phyloP scores from a whole-genome alignment of 2,329 filamentous ascomycete species.

The Fusarium oligoseptatum region DNA sequence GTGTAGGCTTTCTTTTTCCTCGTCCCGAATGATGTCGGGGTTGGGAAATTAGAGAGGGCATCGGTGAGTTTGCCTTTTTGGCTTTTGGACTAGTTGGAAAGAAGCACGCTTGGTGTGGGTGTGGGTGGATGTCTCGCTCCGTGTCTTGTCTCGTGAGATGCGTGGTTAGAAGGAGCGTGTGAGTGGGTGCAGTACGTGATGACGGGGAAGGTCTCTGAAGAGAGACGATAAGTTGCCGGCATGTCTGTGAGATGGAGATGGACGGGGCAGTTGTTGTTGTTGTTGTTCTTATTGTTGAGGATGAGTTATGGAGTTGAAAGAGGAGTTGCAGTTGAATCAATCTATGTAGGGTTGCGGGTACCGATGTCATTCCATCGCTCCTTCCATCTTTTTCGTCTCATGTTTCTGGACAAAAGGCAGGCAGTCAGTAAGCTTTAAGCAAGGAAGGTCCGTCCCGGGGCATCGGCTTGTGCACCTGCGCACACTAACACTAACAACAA shows the following conservation, averaged over 20 bases:
- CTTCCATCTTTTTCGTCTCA: constrained; percentile 14
- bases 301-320: not conserved
- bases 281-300: constrained; percentile 19
- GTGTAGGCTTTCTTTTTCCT: constrained; percentile 40
- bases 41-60: constrained; percentile 22
- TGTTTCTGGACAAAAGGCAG: not conserved
- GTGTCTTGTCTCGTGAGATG: constrained; percentile 42
- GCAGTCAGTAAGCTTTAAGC: constrained; percentile 7
- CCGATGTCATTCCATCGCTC: constrained; percentile 12
- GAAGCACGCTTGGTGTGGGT: constrained; percentile 37
- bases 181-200: constrained; percentile 30
- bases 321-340: not conserved
- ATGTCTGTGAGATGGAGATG: not conserved
- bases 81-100: constrained; percentile 36
- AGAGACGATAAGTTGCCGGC: not conserved
- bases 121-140: constrained; percentile 27
- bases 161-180: constrained; percentile 18
- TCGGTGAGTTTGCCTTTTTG: constrained; percentile 36
- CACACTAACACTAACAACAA: constrained; percentile 8
- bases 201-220: not conserved
- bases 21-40: constrained; percentile 40
- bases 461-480: constrained; percentile 27
- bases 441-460: constrained; percentile 31
- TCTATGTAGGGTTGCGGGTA: not conserved
- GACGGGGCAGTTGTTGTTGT: constrained; percentile 7